Evolutionary conservation across 305 asterid species (phyloP).

Genomic region (Euphrasia arctica): DNA sequence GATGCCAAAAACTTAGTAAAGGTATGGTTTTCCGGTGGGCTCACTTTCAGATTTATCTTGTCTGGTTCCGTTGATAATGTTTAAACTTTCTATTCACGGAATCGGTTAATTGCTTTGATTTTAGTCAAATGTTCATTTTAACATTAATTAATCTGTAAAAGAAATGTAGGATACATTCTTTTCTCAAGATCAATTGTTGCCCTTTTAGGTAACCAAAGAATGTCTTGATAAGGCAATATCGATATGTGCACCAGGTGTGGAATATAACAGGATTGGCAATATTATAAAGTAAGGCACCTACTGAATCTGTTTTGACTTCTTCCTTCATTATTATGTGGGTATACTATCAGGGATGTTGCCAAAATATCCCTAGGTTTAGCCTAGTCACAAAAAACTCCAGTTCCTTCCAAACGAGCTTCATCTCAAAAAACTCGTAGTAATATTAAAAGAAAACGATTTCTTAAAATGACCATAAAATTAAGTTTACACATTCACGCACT

Average conservation of each 20-base stretch:
- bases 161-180: constrained; percentile 5
- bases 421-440: neutral
- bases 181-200: constrained; percentile 15
- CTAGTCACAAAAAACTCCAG: neutral
- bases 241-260: constrained; percentile 88
- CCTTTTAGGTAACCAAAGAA: constrained; percentile 77
- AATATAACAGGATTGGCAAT: constrained; percentile 77
- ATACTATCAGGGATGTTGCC: neutral
- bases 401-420: constrained; percentile 16
- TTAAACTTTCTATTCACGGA: constrained; percentile 7
- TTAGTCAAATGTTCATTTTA: constrained; percentile 14
- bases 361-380: neutral
- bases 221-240: constrained; percentile 84
- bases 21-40: constrained; percentile 50
- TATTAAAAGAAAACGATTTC: too few species aligned
- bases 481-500: too few species aligned
- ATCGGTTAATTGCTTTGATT: constrained; percentile 18
- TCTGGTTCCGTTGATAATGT: constrained; percentile 12
- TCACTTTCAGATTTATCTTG: constrained; percentile 13
- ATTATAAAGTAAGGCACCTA: constrained; percentile 73
- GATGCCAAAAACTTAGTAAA: constrained; percentile 79
- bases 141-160: neutral
- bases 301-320: constrained; percentile 20
- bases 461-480: too few species aligned
- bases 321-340: constrained; percentile 5